Percentiles rank a stretch among this genome's conserved stretches.
Conservation (phyloP, 2,329 filamentous ascomycete species). For the Cladorrhinum sp. region DNA sequence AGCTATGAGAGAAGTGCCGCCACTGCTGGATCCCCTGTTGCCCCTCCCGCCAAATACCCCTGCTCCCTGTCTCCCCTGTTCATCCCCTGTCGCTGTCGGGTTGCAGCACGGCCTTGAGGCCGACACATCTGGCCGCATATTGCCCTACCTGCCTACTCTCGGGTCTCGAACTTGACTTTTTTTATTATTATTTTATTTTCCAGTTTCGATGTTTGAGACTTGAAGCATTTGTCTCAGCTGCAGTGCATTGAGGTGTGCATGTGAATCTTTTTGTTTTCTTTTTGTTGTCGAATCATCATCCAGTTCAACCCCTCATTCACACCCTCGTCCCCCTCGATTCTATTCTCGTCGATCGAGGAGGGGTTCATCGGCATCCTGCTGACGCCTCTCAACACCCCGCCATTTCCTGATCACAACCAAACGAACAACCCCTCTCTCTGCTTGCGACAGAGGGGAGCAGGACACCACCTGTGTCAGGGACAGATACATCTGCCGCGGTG, state of each 20-base stretch:
- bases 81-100: slow-evolving; percentile 12
- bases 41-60: slow-evolving; percentile 11
- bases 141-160: slow-evolving; percentile 23
- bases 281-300: background rate
- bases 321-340: background rate
- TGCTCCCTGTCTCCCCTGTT: slow-evolving; percentile 18
- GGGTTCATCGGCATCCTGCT: slow-evolving; percentile 10
- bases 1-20: slow-evolving; percentile 17
- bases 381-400: slow-evolving; percentile 6
- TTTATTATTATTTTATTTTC: slow-evolving; percentile 6
- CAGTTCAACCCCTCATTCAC: background rate
- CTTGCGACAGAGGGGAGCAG: background rate
- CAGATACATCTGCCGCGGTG: slow-evolving; percentile 4
- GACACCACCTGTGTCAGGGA: background rate
- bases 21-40: slow-evolving; percentile 12
- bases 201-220: slow-evolving; percentile 4
- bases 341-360: slow-evolving; percentile 5
- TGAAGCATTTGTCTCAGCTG: slow-evolving; percentile 14
- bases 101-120: slow-evolving; percentile 23
- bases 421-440: background rate
- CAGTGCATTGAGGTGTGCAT: background rate
- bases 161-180: slow-evolving; percentile 16
- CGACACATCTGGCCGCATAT: slow-evolving; percentile 31
- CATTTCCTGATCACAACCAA: background rate
- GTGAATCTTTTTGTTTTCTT: slow-evolving; percentile 4